Evolutionary conservation across 768 basidiomycete genomes (phyloP), one percentile per base, ranked within the genome.

Genomic region (Suillus bovinus): DNA sequence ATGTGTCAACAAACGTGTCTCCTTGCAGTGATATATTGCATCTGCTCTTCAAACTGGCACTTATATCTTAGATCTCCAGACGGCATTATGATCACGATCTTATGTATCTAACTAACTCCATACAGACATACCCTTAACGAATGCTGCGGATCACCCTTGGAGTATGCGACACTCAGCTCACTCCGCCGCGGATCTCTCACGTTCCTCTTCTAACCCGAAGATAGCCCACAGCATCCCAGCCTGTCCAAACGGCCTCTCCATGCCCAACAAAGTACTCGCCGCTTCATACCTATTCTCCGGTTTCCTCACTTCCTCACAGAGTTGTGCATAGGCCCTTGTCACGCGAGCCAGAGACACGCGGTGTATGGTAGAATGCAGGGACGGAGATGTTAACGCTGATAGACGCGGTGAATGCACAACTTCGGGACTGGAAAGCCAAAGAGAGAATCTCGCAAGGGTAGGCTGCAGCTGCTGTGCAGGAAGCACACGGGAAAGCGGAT

Each of bases 281-380:
- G 95, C 96, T 76, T 98, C 95, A 70, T 98, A 99, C 72, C 81
- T 82, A 65, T 93, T 93, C 73, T 85, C 83, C 46, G 86, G 83
- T 59, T 84, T 86, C 70, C 84, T 82, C 17, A 98, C 90, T 60
- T 88, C 85, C 52, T 88, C 88, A 72, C 90, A 95, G 3, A 98
- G 77, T 64, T 79, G 71, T 10, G 78, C 81, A 75, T 99, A 99
- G 3, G 88, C 86, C 34, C 73, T 74, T 2, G 84, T 89, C 63
- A 99, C 77, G 14, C 87, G 81, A 38, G 78, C 77, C 63, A 98
- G 77, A 1, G 91, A 92, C 20, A 84, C 83, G 11, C 86, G 87
- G 70, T 99, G 96, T 9, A 98, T 87, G 34, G 80, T 77, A 0
- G 79, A 78, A 7, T 89, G 87, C 31, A 96, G 75, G 13, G 80